A percentile compares a stretch with the other conserved stretches of the same genome.
Evolutionary conservation across 2,329 filamentous ascomycete species (phyloP).

Genomic region (Colletotrichum orbiculare): DNA sequence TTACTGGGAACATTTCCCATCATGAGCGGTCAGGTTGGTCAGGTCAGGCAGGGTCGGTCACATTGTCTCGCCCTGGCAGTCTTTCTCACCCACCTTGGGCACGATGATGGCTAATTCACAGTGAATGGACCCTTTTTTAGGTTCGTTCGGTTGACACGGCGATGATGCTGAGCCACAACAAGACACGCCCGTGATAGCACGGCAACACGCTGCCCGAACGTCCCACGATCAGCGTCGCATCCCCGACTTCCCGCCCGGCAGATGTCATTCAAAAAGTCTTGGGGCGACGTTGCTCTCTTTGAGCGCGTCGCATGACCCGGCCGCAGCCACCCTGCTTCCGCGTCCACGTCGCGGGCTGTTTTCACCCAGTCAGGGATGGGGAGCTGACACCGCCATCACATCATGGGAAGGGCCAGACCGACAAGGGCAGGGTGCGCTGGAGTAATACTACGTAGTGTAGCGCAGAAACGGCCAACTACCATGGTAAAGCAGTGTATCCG

Average conservation of each 20-base stretch:
- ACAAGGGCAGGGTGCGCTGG: not conserved
- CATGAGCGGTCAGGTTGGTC: not conserved
- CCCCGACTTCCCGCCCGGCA: slow-evolving; percentile 15
- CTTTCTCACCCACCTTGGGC: no score
- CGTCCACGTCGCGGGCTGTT: slow-evolving; percentile 33
- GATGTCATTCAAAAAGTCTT: slow-evolving; percentile 24
- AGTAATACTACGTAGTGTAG: no score
- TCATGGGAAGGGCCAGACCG: slow-evolving; percentile 4
- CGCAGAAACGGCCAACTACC: not conserved
- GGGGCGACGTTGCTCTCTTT: slow-evolving; percentile 19
- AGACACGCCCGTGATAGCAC: not conserved
- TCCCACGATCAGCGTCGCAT: not conserved
- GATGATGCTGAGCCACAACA: slow-evolving; percentile 7
- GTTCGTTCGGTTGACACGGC: not conserved
- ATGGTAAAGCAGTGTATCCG: not conserved
- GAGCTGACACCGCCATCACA: slow-evolving; percentile 34
- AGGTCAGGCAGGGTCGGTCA: no score
- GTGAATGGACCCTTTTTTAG: not conserved
- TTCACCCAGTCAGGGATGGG: slow-evolving; percentile 24
- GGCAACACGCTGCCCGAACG: no score
- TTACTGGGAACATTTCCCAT: slow-evolving; percentile 17
- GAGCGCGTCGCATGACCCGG: slow-evolving; percentile 19
- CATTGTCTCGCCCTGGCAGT: no score
- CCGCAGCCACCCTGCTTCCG: slow-evolving; percentile 21
- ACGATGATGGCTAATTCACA: no score